These are phyloP conservation scores for Suhomyces ambrosiae DNA, from an alignment of 1,139 yeast species.

Conservation along the genomic window DNA sequence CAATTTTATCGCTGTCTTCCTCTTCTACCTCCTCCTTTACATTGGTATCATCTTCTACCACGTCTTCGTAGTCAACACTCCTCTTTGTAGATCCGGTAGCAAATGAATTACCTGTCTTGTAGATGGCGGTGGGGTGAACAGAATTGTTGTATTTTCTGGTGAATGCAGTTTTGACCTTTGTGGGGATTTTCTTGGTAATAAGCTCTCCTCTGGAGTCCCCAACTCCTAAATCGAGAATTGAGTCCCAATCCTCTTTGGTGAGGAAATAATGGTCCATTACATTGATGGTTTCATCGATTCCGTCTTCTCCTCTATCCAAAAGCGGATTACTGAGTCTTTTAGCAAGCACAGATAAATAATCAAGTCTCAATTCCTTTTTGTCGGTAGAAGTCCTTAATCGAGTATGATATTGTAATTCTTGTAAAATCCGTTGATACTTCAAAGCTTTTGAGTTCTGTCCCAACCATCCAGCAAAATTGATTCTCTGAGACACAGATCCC, in stretches of 20 bases:
- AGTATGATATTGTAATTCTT: slow-evolving; percentile 87
- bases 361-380: slow-evolving; percentile 71
- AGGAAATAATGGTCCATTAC: slow-evolving; percentile 81
- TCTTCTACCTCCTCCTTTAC: slow-evolving; percentile 39
- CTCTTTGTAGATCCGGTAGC: slow-evolving; percentile 41
- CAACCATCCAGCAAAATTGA: slow-evolving; percentile 81
- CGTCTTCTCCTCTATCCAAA: slow-evolving; percentile 58
- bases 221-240: slow-evolving; percentile 76
- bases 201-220: slow-evolving; percentile 55
- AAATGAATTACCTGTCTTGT: slow-evolving; percentile 63
- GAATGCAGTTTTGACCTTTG: slow-evolving; percentile 78
- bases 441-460: slow-evolving; percentile 88
- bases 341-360: slow-evolving; percentile 70
- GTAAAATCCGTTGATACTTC: slow-evolving; percentile 77
- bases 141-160: slow-evolving; percentile 78
- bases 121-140: slow-evolving; percentile 85
- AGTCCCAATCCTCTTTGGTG: slow-evolving; percentile 92
- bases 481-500: slow-evolving; percentile 70
- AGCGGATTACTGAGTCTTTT: slow-evolving; percentile 56
- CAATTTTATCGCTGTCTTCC: slow-evolving; percentile 30
- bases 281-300: slow-evolving; percentile 64
- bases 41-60: slow-evolving; percentile 59
- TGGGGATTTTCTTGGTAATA: slow-evolving; percentile 62
- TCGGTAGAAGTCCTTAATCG: slow-evolving; percentile 79
- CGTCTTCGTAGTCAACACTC: slow-evolving; percentile 60